Evolutionary conservation across 2,329 filamentous ascomycete species (phyloP), one percentile per base, ranked within the genome.

Genomic region (Pseudocercospora ulei): DNA sequence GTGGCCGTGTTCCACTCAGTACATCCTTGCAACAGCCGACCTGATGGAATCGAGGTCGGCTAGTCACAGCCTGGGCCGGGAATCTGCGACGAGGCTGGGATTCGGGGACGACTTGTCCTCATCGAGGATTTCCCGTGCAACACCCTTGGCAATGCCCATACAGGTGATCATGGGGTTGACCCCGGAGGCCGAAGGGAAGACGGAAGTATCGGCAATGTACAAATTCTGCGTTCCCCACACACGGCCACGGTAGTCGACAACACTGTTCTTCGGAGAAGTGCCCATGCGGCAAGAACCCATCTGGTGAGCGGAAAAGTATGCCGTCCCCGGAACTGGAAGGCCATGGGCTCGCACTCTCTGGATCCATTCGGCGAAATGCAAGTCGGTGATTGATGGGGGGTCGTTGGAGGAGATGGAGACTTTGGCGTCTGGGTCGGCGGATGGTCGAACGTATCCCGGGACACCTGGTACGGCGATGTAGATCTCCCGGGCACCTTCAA

Each of bases 141-240:
- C 78, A 62, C 72, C 73, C 54, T 82, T 75, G 33, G 75, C 68
- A 52, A 82, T 71, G 1, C 75, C 74, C 82, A 87, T 84, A 41
- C 67, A 71, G 7, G 81, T 85, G 27, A 86, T 66, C 82, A 88
- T 87, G 7, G 82, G 82, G 57, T 87, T 87, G 18, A 86, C 81
- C 1, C 82, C 82, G 56, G 76, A 83, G 7, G 81, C 80, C 40
- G 73, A 79, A 1, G 80, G 82, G 45, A 87, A 81, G 7, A 84
- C 76, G 57, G 78, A 84, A 28, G 80, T 75, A 59, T 88, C 82
- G 6, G 77, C 75, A 11, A 87, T 74, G 55, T 76, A 84, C 51
- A 87, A 54, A 0, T 71, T 72, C 51, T 76, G 63, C 0, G 66
- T 69, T 1, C 73, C 80, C 78, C 80, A 87, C 4, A 84, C 65